Evolutionary conservation across 495 filamentous ascomycete species (phyloP), one percentile per base, ranked within the genome.

Genomic region (Parathielavia hyrcaniae): DNA sequence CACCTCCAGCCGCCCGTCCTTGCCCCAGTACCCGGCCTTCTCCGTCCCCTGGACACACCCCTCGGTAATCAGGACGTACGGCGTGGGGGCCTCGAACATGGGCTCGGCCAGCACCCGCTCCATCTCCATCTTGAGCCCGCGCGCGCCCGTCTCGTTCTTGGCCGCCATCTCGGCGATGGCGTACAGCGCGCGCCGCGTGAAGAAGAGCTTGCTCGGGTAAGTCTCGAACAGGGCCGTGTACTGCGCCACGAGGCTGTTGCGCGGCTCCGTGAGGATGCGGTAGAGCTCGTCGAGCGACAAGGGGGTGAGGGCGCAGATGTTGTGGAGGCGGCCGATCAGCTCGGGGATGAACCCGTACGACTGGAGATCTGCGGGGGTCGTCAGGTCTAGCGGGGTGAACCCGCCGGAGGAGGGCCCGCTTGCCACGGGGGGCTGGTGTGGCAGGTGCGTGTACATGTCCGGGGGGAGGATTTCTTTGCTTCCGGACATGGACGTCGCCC

Each of bases 341-440:
- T 98, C 93, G 10, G 93, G 93, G 57, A 98, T 97, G 55, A 98
- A 87, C 35, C 95, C 95, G 68, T 88, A 98, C 39, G 79, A 83
- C 71, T 97, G 90, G 5, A 98, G 77, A 66, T 98, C 93, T 1
- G 83, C 78, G 1, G 90, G 89, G 20, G 85, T 85, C 38, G 90
- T 78, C 4, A 95, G 82, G 60, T 95, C 89, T 2, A 97, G 78
- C 17, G 89, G 83, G 40, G 92, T 95, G 65, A 89, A 87, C 23
- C 59, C 30, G 50, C 39, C 62, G 66, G 32, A 13, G 56, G 38
- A 30, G 12, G 45, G 13, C 13, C n/a, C 53, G 17, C 47, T n/a
- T 11, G 71, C 66, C 19, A 73, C 69, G 40, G 73, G 66, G 13
- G 67, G 70, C 23, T 71, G 70, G 58, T 79, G 75, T 12, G 75